These are phyloP conservation scores for Thielaviopsis cerberus DNA, from an alignment of 2,329 filamentous ascomycete genomes.

Conservation along the genomic window DNA sequence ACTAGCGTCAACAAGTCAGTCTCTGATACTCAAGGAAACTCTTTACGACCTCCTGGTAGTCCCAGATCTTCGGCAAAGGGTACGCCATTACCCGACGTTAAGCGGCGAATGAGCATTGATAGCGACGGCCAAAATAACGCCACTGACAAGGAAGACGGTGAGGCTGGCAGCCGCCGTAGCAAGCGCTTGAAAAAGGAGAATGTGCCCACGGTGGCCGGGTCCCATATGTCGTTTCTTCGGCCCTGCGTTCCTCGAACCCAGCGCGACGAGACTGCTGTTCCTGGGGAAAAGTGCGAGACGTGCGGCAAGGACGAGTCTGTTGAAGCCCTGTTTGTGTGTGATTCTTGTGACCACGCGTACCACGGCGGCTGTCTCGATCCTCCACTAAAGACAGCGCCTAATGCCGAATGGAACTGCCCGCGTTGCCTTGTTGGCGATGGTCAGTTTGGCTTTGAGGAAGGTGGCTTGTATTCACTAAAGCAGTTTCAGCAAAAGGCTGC, in stretches of 20 bases:
- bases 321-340: constrained; percentile 58
- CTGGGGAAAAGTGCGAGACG: constrained; percentile 57
- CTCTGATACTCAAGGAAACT: neutral
- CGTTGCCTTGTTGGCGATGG: constrained; percentile 89
- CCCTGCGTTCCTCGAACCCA: constrained; percentile 53
- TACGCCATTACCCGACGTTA: constrained; percentile 44
- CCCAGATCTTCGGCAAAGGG: constrained; percentile 45
- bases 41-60: constrained; percentile 25
- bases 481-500: constrained; percentile 93
- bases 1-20: constrained; percentile 40
- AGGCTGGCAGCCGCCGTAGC: constrained; percentile 59
- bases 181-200: constrained; percentile 75
- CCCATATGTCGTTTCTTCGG: constrained; percentile 87
- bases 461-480: constrained; percentile 81
- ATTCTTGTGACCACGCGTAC: constrained; percentile 77
- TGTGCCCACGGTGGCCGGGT: constrained; percentile 76
- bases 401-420: constrained; percentile 88
- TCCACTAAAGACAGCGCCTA: constrained; percentile 55
- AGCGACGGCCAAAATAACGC: constrained; percentile 31
- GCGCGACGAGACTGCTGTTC: constrained; percentile 30
- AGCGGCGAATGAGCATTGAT: constrained; percentile 54
- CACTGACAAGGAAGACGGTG: constrained; percentile 37
- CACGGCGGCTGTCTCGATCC: constrained; percentile 82
- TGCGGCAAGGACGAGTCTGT: constrained; percentile 65
- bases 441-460: constrained; percentile 94